Base-by-base conservation (phyloP, 2,329 filamentous ascomycete species). In the Penicillium verrucosum region DNA sequence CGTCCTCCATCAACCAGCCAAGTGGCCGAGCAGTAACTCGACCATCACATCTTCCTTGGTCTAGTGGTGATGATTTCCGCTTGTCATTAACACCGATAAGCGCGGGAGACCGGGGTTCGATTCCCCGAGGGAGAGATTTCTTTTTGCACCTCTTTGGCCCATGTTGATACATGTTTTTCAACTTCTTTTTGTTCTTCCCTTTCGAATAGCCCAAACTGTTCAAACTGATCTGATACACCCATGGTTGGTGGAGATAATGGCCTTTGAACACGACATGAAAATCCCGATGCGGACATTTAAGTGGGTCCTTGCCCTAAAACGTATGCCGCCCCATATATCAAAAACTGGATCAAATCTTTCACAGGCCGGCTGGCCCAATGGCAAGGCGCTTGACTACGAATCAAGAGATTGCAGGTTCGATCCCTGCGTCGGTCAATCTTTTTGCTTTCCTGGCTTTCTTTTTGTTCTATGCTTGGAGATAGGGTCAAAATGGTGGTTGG, bases 371-470 rank as follows among this genome's bases (percentile, higher is more conserved):
- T 77, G 74, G 75, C 75, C 75, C 74, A 78, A 78, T 78, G 76
- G 77, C 72, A 79, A 78, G 75, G 77, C 76, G 77, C 74, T 77
- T 78, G 77, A 79, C 77, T 79, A 78, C 77, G 77, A 76, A 78
- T 78, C 76, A 77, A 77, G 73, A 78, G 76, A 77, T 78, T 78
- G 74, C 72, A 76, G 76, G 76, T 78, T 78, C 75, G 75, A 78
- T 49, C 64, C 70, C 70, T 72, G 69, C 70, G 70, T 72, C 67
- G 70, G 69, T 72, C 70, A 72, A 37, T 58, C 25, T 59, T 63
- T 71, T 68, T 62, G 30, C 46, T 34, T 16, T 16, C 12, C 21
- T 43, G 6, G 38, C 29, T 18, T 49, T 29, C 23, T 29, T 49
- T 49, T 49, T 27, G 32, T 16, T 14, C 10, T 6, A 10, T 37